These are phyloP conservation scores for Talaromyces sp. DNA, from an alignment of 2,329 filamentous ascomycete genomes.

Conservation along the genomic window DNA sequence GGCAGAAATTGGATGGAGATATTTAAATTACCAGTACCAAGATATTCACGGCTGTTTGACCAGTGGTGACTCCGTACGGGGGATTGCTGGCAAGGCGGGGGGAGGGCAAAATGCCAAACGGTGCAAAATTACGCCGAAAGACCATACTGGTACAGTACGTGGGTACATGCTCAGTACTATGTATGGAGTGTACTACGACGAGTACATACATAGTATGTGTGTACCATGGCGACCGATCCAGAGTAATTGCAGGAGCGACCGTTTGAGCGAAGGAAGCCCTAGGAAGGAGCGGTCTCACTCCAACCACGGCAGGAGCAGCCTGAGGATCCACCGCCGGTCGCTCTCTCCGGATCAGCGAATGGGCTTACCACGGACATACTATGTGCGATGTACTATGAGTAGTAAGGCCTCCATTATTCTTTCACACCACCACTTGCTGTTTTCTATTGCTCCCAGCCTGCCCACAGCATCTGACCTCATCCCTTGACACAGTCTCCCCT, in stretches of 20 bases:
- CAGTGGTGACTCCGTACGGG: background rate
- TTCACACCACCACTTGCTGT: too few species aligned
- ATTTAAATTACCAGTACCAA: conserved; percentile 1
- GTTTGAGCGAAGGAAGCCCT: background rate
- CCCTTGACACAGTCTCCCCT: background rate
- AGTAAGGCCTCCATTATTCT: too few species aligned
- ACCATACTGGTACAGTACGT: too few species aligned
- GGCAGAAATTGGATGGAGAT: background rate
- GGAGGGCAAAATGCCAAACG: background rate
- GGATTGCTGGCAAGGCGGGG: background rate
- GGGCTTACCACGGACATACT: background rate
- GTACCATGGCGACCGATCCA: background rate
- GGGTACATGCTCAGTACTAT: too few species aligned
- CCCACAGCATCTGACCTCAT: background rate
- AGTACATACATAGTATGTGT: too few species aligned
- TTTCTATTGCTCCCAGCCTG: background rate
- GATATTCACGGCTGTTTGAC: background rate
- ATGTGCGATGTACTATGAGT: too few species aligned
- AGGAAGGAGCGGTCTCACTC: background rate
- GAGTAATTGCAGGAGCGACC: background rate
- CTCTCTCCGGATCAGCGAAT: conserved; percentile 17
- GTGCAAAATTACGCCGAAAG: background rate
- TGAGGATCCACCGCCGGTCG: conserved; percentile 8
- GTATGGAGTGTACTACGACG: too few species aligned
- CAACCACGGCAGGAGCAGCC: background rate